These are phyloP conservation scores for Amanita rimosa DNA, from an alignment of 768 basidiomycete species.

Conservation along the genomic window DNA sequence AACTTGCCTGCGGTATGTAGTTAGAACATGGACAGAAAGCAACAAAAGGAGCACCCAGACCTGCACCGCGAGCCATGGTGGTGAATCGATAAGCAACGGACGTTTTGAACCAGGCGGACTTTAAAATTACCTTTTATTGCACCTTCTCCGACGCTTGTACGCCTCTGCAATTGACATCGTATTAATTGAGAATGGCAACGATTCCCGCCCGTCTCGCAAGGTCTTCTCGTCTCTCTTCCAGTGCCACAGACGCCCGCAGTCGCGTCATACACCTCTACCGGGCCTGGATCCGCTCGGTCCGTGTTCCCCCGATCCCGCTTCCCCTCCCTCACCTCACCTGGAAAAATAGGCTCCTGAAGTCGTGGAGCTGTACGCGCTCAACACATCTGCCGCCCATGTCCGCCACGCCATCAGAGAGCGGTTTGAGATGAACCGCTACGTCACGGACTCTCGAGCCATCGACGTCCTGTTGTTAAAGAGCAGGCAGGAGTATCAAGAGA, in stretches of 20 bases:
- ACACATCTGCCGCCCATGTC: slow-evolving; percentile 64
- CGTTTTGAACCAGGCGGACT: slow-evolving; percentile 12
- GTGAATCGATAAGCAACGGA: slow-evolving; percentile 7
- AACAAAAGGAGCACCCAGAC: slow-evolving; percentile 14
- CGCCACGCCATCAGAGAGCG: slow-evolving; percentile 75
- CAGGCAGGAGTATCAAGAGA: slow-evolving; percentile 86
- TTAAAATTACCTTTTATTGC: slow-evolving; percentile 12
- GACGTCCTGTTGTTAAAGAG: slow-evolving; percentile 82
- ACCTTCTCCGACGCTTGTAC: neutral
- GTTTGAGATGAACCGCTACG: slow-evolving; percentile 78
- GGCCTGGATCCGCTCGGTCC: slow-evolving; percentile 86
- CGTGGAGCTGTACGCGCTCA: slow-evolving; percentile 69
- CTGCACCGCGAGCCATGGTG: slow-evolving; percentile 41
- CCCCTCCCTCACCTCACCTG: neutral
- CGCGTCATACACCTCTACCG: slow-evolving; percentile 76
- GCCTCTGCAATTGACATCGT: too few relatives aligned
- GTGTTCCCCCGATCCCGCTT: slow-evolving; percentile 18
- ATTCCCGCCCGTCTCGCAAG: slow-evolving; percentile 86
- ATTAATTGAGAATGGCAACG: slow-evolving; percentile 54
- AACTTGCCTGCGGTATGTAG: slow-evolving; percentile 46
- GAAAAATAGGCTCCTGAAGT: slow-evolving; percentile 79
- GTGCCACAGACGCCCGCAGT: slow-evolving; percentile 46
- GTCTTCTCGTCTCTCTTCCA: slow-evolving; percentile 46
- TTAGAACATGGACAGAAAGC: neutral
- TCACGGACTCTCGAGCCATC: slow-evolving; percentile 72